Conservation (phyloP, 208 protist species). For the Leishmania tropica region DNA sequence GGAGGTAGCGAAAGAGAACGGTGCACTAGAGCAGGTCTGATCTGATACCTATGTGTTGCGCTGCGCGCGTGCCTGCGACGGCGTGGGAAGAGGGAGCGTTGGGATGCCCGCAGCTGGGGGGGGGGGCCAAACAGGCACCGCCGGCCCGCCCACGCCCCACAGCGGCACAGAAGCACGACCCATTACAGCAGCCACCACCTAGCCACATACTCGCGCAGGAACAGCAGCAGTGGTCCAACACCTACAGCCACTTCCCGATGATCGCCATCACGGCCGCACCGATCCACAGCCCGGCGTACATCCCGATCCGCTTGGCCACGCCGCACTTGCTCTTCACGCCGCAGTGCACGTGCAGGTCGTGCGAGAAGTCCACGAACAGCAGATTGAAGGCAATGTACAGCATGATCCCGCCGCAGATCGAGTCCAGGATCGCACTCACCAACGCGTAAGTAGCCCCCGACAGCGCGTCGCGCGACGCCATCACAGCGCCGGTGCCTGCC, state of each 20-base stretch:
- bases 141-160: background rate
- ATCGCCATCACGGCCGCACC: slow-evolving; percentile 50
- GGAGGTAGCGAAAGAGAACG: background rate
- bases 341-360: slow-evolving; percentile 42
- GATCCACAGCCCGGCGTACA: slow-evolving; percentile 44
- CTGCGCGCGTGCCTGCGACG: background rate
- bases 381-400: slow-evolving; percentile 74
- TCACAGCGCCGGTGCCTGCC: slow-evolving; percentile 33
- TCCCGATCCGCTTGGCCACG: slow-evolving; percentile 23
- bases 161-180: background rate
- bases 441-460: slow-evolving; percentile 34
- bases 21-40: background rate
- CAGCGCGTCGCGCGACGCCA: slow-evolving; percentile 23
- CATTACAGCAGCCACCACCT: background rate
- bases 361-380: slow-evolving; percentile 61
- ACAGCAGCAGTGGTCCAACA: background rate
- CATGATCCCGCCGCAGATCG: slow-evolving; percentile 71
- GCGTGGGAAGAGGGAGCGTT: background rate
- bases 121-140: background rate
- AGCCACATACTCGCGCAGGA: background rate
- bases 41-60: background rate
- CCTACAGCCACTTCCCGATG: slow-evolving; percentile 48
- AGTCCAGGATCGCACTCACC: slow-evolving; percentile 44
- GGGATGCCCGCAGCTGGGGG: background rate
- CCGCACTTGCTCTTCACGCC: slow-evolving; percentile 3